A percentile compares a stretch with the other conserved stretches of the same genome.
Conservation (phyloP, 139 green algal genomes). For the Monoraphidium neglectum region DNA sequence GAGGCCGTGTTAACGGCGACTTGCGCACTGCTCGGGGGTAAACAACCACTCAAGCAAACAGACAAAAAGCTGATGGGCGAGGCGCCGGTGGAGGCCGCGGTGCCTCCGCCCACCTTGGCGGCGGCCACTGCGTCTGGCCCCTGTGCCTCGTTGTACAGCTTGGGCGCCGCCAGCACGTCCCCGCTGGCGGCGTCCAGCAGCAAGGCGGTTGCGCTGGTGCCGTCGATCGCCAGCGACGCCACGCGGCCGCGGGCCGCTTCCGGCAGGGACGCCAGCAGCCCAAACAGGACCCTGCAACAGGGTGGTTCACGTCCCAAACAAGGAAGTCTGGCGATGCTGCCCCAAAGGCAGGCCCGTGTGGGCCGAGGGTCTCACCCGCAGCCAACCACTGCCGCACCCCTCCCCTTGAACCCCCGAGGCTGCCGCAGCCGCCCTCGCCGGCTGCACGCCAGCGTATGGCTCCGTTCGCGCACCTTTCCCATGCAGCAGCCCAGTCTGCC, state of each 20-base stretch:
- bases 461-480: slow-evolving; percentile 54
- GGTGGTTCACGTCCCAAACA: too few species aligned
- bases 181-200: slow-evolving; percentile 71
- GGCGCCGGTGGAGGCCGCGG: too few species aligned
- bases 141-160: slow-evolving; percentile 85
- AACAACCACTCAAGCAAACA: too few species aligned
- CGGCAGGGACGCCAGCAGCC: slow-evolving; percentile 45
- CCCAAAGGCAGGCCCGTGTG: too few species aligned
- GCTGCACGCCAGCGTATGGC: too few species aligned
- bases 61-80: too few species aligned
- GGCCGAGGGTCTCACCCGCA: too few species aligned
- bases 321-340: too few species aligned
- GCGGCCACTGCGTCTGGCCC: slow-evolving; percentile 31
- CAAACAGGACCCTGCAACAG: slow-evolving; percentile 58
- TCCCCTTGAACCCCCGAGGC: too few species aligned
- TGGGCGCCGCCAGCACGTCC: slow-evolving; percentile 52
- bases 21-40: too few species aligned
- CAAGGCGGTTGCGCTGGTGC: slow-evolving; percentile 87
- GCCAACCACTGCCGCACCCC: neutral
- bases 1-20: too few species aligned
- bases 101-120: slow-evolving; percentile 49
- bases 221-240: slow-evolving; percentile 74
- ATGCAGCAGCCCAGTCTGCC: slow-evolving; percentile 41
- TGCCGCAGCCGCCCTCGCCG: neutral
- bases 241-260: slow-evolving; percentile 19